Base-by-base conservation (phyloP, 1,284 basidiomycete species). In the Irpex lacteus region DNA sequence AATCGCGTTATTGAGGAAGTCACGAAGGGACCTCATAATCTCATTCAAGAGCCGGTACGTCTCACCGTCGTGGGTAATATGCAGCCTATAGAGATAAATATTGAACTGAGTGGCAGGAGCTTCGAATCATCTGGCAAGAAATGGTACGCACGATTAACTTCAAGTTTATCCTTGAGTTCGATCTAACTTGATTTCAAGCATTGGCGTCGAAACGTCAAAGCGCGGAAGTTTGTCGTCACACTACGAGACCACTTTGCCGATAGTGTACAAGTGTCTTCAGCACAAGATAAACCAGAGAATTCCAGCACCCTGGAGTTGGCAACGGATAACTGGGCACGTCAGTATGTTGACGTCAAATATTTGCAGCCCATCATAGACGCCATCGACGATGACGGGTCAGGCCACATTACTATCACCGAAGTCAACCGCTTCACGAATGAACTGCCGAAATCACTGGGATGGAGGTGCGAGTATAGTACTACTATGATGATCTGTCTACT, bases 301-400 rank as follows among this genome's bases (percentile, higher is more conserved):
- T 68, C 1, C 63, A 67, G 61, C 63, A 75, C 38, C 76, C 75
- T 1, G 62, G 50, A 52, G 50, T n/a, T 18, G 50, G 66, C 73
- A 32, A 60, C 64, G 13, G 78, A 80, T 59, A 62, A 64, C 0
- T 84, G 82, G 82, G 76, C 81, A 0, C 66, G 81, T 9, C 71
- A 76, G 4, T 81, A 79, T 65, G 75, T 84, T 60, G 79, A 76
- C 55, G 69, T 78, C 5, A 71, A 71, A 18, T 77, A 78, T 59
- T 67, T 82, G 5, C 82, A 81, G 61, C 75, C 77, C 3, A 77
- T 83, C 60, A 66, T 73, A 7, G 82, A 85, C 65, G 82, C 81
- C 0, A 75, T 84, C 21, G 82, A 83, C 61, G 80, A 82, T 53
- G 83, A 85, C 63, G 78, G 77, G 0, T 81, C 81, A 0, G 81